Conservation (phyloP, 2,329 filamentous ascomycete genomes). For the Sphaerostilbella broomeana region DNA sequence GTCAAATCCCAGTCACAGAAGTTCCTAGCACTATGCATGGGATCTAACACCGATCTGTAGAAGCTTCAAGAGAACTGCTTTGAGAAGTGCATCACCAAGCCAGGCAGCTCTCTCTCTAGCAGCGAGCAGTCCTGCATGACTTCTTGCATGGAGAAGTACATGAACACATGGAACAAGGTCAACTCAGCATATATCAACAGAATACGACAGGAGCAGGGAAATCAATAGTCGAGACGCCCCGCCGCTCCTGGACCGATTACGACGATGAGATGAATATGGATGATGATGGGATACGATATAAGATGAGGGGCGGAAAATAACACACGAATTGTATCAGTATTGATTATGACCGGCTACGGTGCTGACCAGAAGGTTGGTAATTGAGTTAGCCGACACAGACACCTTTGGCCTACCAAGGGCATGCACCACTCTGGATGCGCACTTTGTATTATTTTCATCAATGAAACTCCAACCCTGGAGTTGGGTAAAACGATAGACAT, state of each 20-base stretch:
- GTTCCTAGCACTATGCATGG: too few species aligned
- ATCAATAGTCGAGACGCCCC: constrained; percentile 12
- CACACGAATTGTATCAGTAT: too few species aligned
- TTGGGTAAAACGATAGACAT: background rate
- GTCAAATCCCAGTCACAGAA: constrained; percentile 44
- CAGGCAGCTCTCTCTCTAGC: constrained; percentile 59
- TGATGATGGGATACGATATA: too few species aligned
- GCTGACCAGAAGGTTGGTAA: background rate
- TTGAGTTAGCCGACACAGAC: background rate
- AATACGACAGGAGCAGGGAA: constrained; percentile 51
- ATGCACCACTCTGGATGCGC: background rate
- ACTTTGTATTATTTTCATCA: background rate
- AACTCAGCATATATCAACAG: constrained; percentile 60
- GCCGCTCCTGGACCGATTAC: too few species aligned
- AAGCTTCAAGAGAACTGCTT: constrained; percentile 81
- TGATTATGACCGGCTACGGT: too few species aligned
- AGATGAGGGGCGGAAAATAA: too few species aligned
- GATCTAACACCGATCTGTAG: constrained; percentile 40
- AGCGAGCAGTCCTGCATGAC: constrained; percentile 66
- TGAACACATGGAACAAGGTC: constrained; percentile 70
- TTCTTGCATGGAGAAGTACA: constrained; percentile 80
- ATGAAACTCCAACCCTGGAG: background rate
- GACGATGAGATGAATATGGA: too few species aligned
- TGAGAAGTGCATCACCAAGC: constrained; percentile 66
- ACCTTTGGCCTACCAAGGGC: background rate